Conservation (phyloP, 352 stramenopile genomes). For the Phytophthora hibernalis region DNA sequence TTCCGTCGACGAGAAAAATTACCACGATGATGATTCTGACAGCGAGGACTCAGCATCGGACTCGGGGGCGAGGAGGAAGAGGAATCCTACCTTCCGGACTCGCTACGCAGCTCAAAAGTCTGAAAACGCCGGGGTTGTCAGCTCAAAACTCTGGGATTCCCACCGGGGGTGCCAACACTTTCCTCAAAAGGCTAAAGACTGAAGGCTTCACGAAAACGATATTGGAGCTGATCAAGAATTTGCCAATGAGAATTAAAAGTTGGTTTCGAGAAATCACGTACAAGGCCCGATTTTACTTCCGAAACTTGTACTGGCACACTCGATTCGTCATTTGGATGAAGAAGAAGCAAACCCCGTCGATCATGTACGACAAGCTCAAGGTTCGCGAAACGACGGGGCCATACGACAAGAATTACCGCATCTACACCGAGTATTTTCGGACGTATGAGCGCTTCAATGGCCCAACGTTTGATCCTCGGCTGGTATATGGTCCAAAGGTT, state of each 20-base stretch:
- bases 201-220: not conserved
- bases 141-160: too few relatives aligned
- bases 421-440: constrained; percentile 21
- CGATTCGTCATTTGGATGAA: constrained; percentile 20
- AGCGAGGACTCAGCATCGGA: not conserved
- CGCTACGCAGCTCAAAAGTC: not conserved
- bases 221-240: not conserved
- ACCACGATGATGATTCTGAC: not conserved
- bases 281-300: not conserved
- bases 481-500: constrained; percentile 12
- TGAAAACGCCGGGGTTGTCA: not conserved
- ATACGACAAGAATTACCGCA: constrained; percentile 23
- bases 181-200: constrained; percentile 12
- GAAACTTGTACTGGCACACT: constrained; percentile 4
- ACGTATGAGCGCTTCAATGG: constrained; percentile 22
- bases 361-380: constrained; percentile 20
- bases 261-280: not conserved
- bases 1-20: not conserved
- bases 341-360: constrained; percentile 11
- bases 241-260: constrained; percentile 2
- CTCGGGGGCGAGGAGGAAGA: constrained; percentile 13
- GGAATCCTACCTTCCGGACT: constrained; percentile 1
- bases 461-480: constrained; percentile 14
- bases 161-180: not conserved
- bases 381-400: constrained; percentile 8